Evolutionary conservation across 2,329 filamentous ascomycete species (phyloP), one percentile per base, ranked within the genome.

Genomic region (Cercospora berteroae): DNA sequence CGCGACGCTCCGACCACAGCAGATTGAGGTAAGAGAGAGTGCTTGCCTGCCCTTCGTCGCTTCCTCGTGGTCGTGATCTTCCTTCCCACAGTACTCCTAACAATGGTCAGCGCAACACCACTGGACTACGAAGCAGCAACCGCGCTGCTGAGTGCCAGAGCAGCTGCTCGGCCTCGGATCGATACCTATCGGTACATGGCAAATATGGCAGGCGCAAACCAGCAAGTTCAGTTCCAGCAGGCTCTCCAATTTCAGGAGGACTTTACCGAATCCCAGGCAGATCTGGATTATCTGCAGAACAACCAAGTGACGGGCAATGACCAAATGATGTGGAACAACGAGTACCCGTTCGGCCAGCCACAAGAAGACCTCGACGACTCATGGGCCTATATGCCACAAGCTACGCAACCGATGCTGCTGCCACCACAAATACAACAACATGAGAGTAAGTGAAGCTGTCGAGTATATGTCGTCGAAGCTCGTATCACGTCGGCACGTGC

Each of bases 181-280:
- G 31, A 58, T 25, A 58, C 18, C 27, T 58, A 58, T 58, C 55
- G 55, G 31, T 58, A 58, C 55, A 58, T 58, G 55, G 55, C 55
- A 9, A 20, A 61, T 20, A 48, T 44, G 59, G 59, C 33, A 23
- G 59, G 29, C 20, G 59, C n/a, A 39, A 50, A 61, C 25, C 23
- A 44, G 25, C 36, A 39, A n/a, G 23, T 61, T 20, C 59, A 61
- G 23, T 42, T 44, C 59, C 36, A 61, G 23, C 33, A 61, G 25
- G 59, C 31, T 10, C 57, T 33, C 29, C 57, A 60, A 8, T 25
- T 36, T 31, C 29, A 23, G 57, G 16, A 60, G 18, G 29, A 39
- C 29, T 42, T 39, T 42, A 10, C 12, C 57, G 57, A 36, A 20
- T 42, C 57, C 10, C 57, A 60, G 31, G 57, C 31, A 23, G 57